Evolutionary conservation across 768 basidiomycete genomes (phyloP), one percentile per base, ranked within the genome.

Genomic region (Termitomyces sp.): DNA sequence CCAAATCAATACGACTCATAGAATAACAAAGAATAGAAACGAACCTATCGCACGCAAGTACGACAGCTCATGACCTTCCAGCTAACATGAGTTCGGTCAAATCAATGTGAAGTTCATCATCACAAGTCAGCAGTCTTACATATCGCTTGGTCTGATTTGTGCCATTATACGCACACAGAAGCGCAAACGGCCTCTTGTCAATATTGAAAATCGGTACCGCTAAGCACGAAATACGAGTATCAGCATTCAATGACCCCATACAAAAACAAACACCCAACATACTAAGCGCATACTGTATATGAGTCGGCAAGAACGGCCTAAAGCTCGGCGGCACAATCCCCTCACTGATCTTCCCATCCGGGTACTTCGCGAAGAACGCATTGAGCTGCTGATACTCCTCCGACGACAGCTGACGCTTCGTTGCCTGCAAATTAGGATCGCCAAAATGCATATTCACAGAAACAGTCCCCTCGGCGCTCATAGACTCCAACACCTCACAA

Each of bases 141-240:
- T 90, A 95, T 66, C 91, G 90, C 69, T 89, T 90, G 1, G 85
- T 82, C 60, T 91, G 86, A 58, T 91, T 87, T 13, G 87, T 86
- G 0, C 88, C 89, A 73, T 95, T 97, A 74, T 95, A 96, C 6
- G 93, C 94, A 66, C 92, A 95, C 20, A 98, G 79, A 68, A 97
- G 72, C 7, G 93, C 93, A 67, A 97, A 96, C 12, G 94, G 93
- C 55, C 90, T 84, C 75, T 94, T 92, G 75, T 96, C 93, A 56
- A 96, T 87, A 66, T 96, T 95, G 73, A 92, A 96, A 54, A 96
- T 90, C 7, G 95, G 95, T 7, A 96, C 95, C 59, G 88, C 92
- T 93, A 63, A 42, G 36, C 15, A 40, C 35, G 57, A 55, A 36
- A 60, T 58, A 38, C 66, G 58, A 42, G 39, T 6, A 42, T 62